Conservation (phyloP, 1,284 basidiomycete genomes). For the Moesziomyces sp. region DNA sequence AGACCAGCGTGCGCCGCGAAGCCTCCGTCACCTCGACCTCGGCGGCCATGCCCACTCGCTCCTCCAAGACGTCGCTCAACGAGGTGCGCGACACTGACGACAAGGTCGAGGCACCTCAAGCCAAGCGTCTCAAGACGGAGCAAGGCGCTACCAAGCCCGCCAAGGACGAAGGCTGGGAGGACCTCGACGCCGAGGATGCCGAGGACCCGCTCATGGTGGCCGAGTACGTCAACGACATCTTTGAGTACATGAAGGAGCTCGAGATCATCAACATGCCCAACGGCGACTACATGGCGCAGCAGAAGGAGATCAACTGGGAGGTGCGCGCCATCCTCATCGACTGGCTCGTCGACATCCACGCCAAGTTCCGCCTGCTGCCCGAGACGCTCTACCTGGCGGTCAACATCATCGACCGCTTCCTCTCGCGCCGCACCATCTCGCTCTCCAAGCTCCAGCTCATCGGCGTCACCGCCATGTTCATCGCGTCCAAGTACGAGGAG, state of each 20-base stretch:
- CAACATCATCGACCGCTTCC: slow-evolving; percentile 97
- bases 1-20: slow-evolving; percentile 36
- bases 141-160: slow-evolving; percentile 38
- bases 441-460: slow-evolving; percentile 94
- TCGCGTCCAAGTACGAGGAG: slow-evolving; percentile 96
- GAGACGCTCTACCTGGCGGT: slow-evolving; percentile 94
- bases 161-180: slow-evolving; percentile 77
- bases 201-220: slow-evolving; percentile 96
- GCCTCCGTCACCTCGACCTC: slow-evolving; percentile 15
- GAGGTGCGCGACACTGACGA: slow-evolving; percentile 38
- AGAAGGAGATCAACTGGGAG: slow-evolving; percentile 65
- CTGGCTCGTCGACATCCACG: slow-evolving; percentile 96
- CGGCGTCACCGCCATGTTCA: slow-evolving; percentile 91
- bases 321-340: slow-evolving; percentile 87
- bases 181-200: slow-evolving; percentile 90
- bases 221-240: slow-evolving; percentile 95
- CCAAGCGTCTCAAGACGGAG: slow-evolving; percentile 53
- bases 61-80: slow-evolving; percentile 39
- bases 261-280: slow-evolving; percentile 70
- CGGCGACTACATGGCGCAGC: slow-evolving; percentile 62
- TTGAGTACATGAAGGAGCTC: slow-evolving; percentile 84
- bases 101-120: slow-evolving; percentile 47
- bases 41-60: slow-evolving; percentile 14
- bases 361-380: slow-evolving; percentile 89
- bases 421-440: slow-evolving; percentile 87